Conservation (phyloP, 306 rosid genomes). For the Malus asiatica region DNA sequence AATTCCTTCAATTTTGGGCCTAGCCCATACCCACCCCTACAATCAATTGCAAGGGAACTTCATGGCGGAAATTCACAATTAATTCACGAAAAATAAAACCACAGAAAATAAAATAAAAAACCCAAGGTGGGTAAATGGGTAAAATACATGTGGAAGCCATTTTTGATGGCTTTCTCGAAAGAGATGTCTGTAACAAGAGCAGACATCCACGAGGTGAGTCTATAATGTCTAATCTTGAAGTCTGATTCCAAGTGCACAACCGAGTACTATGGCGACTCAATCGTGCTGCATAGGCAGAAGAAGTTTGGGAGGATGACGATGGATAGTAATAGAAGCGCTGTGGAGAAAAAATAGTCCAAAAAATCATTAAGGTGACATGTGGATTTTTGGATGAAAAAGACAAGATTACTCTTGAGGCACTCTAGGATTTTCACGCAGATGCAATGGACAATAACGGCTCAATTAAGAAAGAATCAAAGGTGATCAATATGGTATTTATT, state of each 20-base stretch:
- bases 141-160: constrained; percentile 60
- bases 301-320: not conserved
- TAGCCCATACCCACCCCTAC: no score
- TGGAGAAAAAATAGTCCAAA: no score
- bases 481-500: no score
- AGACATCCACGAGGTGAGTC: constrained; percentile 49
- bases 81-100: not conserved
- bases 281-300: constrained; percentile 20
- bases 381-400: no score
- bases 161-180: constrained; percentile 54
- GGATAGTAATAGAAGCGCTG: not conserved
- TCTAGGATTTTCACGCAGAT: no score
- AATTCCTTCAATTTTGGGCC: no score
- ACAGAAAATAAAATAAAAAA: not conserved
- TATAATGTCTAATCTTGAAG: constrained; percentile 66
- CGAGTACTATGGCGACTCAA: constrained; percentile 51
- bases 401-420: no score
- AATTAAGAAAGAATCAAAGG: no score
- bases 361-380: no score
- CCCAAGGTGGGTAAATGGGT: not conserved
- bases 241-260: constrained; percentile 58
- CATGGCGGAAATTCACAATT: not conserved
- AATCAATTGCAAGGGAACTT: not conserved
- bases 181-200: constrained; percentile 39
- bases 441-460: no score